A percentile compares a stretch with the other conserved stretches of the same genome.
phyloP scores from a whole-genome alignment of 768 basidiomycete genomes.

The Lactarius sanguifluus region DNA sequence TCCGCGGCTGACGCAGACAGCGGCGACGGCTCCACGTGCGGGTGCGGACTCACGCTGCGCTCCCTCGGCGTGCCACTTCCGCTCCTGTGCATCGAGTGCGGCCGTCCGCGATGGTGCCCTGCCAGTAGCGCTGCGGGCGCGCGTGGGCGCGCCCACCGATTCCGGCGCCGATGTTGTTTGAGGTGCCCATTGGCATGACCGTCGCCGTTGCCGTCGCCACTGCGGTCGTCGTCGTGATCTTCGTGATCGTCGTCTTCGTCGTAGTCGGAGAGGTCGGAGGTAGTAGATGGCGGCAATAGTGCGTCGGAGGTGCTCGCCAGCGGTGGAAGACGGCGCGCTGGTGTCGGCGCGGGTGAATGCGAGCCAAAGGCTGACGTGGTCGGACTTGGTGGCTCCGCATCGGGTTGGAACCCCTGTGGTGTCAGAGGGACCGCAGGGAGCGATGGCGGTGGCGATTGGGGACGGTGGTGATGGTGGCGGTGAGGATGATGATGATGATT shows the following conservation, averaged over 20 bases:
- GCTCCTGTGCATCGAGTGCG: constrained; percentile 24
- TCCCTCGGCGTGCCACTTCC: constrained; percentile 12
- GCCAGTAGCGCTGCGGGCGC: neutral
- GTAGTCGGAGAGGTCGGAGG: neutral
- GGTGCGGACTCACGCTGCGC: constrained; percentile 4
- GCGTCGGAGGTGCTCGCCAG: neutral
- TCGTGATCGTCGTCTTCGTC: neutral
- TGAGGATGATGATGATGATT: neutral
- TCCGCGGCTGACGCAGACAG: neutral
- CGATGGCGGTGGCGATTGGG: neutral
- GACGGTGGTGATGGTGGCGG: neutral
- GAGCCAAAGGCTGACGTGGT: constrained; percentile 8
- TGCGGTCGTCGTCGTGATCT: neutral
- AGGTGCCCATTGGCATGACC: neutral
- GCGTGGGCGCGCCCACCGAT: neutral
- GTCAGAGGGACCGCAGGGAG: constrained; percentile 10
- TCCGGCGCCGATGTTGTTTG: neutral
- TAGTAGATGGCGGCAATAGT: neutral
- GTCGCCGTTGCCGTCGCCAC: constrained; percentile 9
- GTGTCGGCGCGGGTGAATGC: neutral
- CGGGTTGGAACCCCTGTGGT: neutral
- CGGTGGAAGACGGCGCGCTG: neutral
- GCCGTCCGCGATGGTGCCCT: constrained; percentile 12
- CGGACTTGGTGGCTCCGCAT: constrained; percentile 6
- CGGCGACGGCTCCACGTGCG: neutral